Conservation (phyloP, 352 stramenopile genomes). For the Phytophthora tubulina region DNA sequence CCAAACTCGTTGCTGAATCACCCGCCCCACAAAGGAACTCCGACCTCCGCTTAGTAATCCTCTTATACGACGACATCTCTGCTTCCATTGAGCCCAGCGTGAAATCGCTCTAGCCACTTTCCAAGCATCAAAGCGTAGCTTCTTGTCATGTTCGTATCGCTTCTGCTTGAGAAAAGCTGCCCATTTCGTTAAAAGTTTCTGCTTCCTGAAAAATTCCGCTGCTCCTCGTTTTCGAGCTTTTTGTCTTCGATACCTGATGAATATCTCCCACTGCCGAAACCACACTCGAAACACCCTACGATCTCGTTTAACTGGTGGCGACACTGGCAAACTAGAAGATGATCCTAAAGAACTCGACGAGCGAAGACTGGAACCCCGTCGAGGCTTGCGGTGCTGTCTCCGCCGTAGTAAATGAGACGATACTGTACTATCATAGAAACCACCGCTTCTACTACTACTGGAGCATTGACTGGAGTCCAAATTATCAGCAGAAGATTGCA, state of each 20-base stretch:
- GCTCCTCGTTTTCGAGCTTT: slow-evolving; percentile 19
- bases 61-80: slow-evolving; percentile 6
- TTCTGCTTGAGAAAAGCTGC: slow-evolving; percentile 9
- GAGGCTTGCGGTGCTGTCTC: slow-evolving; percentile 7
- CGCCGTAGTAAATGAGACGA: slow-evolving; percentile 6
- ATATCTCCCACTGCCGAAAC: slow-evolving; percentile 49
- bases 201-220: slow-evolving; percentile 34
- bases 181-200: slow-evolving; percentile 32
- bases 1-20: slow-evolving; percentile 44
- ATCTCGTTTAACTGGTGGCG: neutral
- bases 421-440: neutral
- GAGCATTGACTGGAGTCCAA: slow-evolving; percentile 10
- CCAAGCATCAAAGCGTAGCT: slow-evolving; percentile 26
- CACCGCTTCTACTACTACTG: slow-evolving; percentile 13
- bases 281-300: slow-evolving; percentile 20
- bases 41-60: slow-evolving; percentile 14
- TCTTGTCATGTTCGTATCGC: slow-evolving; percentile 29
- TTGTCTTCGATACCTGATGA: slow-evolving; percentile 27
- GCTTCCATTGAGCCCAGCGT: slow-evolving; percentile 9
- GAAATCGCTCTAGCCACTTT: slow-evolving; percentile 27
- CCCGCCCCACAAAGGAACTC: slow-evolving; percentile 35
- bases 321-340: neutral
- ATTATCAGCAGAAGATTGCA: slow-evolving; percentile 3
- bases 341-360: slow-evolving; percentile 7
- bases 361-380: neutral